phyloP scores from a whole-genome alignment of 1,284 basidiomycete genomes.

The Flammula alnicola region DNA sequence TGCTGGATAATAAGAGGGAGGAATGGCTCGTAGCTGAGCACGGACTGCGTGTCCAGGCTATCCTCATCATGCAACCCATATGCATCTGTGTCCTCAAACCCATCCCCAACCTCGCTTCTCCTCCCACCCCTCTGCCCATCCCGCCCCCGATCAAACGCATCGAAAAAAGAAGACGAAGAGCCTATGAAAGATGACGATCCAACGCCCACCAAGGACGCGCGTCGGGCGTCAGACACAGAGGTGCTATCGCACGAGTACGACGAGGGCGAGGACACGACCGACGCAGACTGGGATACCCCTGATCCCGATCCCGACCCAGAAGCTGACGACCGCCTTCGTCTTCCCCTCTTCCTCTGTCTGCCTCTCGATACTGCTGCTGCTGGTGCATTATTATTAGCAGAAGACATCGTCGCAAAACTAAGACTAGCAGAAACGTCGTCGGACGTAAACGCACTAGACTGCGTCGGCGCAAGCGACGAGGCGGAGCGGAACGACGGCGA shows the following conservation, averaged over 20 bases:
- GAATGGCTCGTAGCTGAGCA: constrained; percentile 21
- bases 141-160: constrained; percentile 3
- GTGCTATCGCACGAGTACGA: constrained; percentile 16
- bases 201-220: background rate
- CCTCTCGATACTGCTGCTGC: too few species aligned
- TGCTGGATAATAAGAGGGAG: constrained; percentile 28
- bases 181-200: constrained; percentile 14
- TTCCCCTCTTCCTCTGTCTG: background rate
- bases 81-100: background rate
- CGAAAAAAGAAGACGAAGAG: constrained; percentile 8
- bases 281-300: background rate
- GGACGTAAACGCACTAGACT: background rate
- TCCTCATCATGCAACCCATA: background rate
- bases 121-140: constrained; percentile 5
- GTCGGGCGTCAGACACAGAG: background rate
- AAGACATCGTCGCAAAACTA: too few species aligned
- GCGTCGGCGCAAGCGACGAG: too few species aligned
- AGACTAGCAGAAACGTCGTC: background rate
- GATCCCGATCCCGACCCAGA: background rate
- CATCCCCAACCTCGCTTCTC: constrained; percentile 1
- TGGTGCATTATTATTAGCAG: too few species aligned
- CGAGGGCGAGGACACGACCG: constrained; percentile 8
- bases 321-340: background rate
- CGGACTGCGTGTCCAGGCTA: background rate
- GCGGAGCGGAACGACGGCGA: constrained; percentile 4